Percentiles rank a stretch among this genome's conserved stretches.
Conservation (phyloP, 2,329 filamentous ascomycete genomes). For the Aspergillus tamarii region DNA sequence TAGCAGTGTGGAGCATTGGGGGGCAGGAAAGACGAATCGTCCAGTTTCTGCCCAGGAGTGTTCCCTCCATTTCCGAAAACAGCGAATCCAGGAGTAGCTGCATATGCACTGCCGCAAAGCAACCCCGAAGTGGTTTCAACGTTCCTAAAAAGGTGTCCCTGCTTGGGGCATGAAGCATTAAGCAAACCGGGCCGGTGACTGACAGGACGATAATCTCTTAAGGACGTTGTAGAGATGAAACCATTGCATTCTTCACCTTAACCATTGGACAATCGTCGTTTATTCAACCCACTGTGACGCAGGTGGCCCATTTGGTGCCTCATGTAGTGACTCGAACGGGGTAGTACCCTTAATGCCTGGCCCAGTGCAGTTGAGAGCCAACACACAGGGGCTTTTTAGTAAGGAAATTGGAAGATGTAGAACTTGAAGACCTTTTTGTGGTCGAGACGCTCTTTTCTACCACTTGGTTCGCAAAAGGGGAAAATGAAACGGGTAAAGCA, state of each 20-base stretch:
- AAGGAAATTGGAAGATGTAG: background rate
- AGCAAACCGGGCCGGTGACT: slow-evolving; percentile 4
- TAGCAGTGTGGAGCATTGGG: slow-evolving; percentile 12
- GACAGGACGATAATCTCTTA: background rate
- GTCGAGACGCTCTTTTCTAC: background rate
- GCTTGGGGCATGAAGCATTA: background rate
- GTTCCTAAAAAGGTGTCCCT: background rate
- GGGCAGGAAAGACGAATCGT: slow-evolving; percentile 7
- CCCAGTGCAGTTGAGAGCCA: slow-evolving; percentile 2
- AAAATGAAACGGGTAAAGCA: background rate
- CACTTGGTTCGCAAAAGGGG: background rate
- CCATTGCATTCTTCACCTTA: slow-evolving; percentile 8
- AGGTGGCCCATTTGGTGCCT: slow-evolving; percentile 4
- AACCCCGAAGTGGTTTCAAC: slow-evolving; percentile 7
- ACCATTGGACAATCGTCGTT: background rate
- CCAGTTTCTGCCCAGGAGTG: background rate
- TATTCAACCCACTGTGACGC: slow-evolving; percentile 1
- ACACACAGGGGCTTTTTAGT: background rate
- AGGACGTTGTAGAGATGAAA: slow-evolving; percentile 6
- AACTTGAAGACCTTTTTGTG: background rate
- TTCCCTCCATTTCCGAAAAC: slow-evolving; percentile 7
- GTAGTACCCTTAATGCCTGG: background rate
- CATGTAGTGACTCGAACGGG: slow-evolving; percentile 6
- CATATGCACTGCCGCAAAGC: slow-evolving; percentile 17
- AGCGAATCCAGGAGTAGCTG: slow-evolving; percentile 8